Evolutionary conservation across 1,284 basidiomycete genomes (phyloP).

Genomic region (Dichomitus squalens): DNA sequence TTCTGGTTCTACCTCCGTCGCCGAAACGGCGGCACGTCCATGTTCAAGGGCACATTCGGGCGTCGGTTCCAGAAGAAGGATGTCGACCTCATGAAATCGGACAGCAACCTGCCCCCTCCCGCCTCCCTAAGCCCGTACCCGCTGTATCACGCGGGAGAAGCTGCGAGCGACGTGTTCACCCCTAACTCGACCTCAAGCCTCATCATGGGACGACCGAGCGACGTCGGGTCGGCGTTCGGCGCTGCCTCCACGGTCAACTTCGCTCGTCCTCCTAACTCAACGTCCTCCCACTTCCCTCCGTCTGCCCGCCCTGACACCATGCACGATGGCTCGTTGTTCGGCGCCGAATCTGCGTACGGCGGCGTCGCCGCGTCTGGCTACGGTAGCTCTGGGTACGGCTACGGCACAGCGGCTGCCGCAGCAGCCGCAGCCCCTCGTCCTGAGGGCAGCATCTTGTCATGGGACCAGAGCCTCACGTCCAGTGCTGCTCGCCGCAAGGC

Average conservation of each 20-base stretch:
- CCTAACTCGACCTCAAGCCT: constrained; percentile 17
- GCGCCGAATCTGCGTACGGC: not conserved
- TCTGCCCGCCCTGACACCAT: constrained; percentile 1
- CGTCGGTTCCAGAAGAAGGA: constrained; percentile 21
- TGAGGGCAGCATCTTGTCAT: constrained; percentile 15
- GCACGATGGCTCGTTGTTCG: constrained; percentile 6
- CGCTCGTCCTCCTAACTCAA: constrained; percentile 4
- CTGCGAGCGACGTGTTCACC: not conserved
- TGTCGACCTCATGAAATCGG: constrained; percentile 17
- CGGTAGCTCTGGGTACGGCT: not conserved
- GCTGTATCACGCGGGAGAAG: constrained; percentile 11
- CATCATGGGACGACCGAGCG: constrained; percentile 7
- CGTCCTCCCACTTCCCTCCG: constrained; percentile 7
- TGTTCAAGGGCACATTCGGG: constrained; percentile 10
- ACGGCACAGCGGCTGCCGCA: not conserved
- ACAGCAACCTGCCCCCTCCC: constrained; percentile 10
- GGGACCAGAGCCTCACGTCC: constrained; percentile 32
- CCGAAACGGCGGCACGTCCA: constrained; percentile 9
- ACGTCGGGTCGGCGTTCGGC: constrained; percentile 1
- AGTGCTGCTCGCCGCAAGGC: constrained; percentile 50
- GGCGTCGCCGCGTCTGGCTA: not conserved
- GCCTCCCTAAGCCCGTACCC: constrained; percentile 20
- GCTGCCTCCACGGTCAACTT: constrained; percentile 4
- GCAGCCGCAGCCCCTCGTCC: not conserved
- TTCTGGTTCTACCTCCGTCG: constrained; percentile 29